phyloP scores from a whole-genome alignment of 2,329 filamentous ascomycete genomes.

The Trichoderma oligosporum region DNA sequence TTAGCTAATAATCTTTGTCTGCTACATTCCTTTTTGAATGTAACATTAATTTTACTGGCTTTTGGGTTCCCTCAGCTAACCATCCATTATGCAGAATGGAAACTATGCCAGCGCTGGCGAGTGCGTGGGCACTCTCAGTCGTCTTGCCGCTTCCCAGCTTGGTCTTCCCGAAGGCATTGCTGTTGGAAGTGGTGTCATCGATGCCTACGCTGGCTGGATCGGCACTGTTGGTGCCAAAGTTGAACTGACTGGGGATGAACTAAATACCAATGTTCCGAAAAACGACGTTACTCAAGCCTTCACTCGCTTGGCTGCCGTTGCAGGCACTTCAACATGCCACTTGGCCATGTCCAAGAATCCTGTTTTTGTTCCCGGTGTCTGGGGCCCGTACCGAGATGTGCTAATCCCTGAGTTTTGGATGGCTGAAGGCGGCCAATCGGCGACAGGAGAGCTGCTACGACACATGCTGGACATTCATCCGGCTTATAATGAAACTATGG shows the following conservation, averaged over 20 bases:
- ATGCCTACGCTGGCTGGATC: conserved; percentile 98
- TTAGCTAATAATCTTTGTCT: conserved; percentile 22
- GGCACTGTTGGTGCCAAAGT: conserved; percentile 98
- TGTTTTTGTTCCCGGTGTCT: conserved; percentile 91
- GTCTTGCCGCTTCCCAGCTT: conserved; percentile 77
- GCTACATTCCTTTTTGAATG: conserved; percentile 1
- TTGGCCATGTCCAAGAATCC: conserved; percentile 91
- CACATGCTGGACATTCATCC: conserved; percentile 95
- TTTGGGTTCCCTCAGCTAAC: conserved; percentile 1
- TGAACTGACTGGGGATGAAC: conserved; percentile 61
- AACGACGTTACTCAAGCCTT: conserved; percentile 93
- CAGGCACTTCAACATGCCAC: conserved; percentile 96
- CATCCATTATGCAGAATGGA: conserved; percentile 66
- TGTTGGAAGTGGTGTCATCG: conserved; percentile 93
- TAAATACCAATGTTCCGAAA: conserved; percentile 63
- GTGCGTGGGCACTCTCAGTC: conserved; percentile 77
- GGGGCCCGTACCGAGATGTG: conserved; percentile 95
- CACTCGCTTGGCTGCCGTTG: conserved; percentile 86
- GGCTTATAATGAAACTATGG: conserved; percentile 75
- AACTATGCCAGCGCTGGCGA: conserved; percentile 89
- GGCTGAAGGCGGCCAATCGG: conserved; percentile 94
- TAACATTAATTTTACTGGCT: neutral
- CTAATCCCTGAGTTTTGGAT: conserved; percentile 92
- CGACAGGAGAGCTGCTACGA: conserved; percentile 89
- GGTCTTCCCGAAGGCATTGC: conserved; percentile 84